These are phyloP conservation scores for Cutaneotrichosporon sp. DNA, from an alignment of 1,284 basidiomycete species.

Conservation along the genomic window DNA sequence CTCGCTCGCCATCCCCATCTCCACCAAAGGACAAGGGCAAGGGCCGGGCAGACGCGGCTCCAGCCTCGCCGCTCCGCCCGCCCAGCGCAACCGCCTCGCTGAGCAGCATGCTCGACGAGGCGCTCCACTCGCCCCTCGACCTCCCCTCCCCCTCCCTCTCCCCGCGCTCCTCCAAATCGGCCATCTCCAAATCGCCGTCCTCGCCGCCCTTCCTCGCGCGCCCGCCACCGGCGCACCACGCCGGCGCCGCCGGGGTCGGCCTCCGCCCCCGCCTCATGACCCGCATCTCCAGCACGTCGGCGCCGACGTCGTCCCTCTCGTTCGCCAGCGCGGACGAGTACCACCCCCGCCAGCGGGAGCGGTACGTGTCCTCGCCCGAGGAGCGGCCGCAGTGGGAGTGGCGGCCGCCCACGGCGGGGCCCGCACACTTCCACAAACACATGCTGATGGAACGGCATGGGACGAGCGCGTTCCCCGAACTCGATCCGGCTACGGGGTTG, in stretches of 20 bases:
- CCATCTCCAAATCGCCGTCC: background rate
- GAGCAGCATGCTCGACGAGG: constrained; percentile 31
- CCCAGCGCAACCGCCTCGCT: constrained; percentile 11
- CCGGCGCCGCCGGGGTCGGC: background rate
- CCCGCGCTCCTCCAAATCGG: constrained; percentile 3
- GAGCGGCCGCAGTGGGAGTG: constrained; percentile 5
- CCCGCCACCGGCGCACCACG: constrained; percentile 9
- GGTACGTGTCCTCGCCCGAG: constrained; percentile 9
- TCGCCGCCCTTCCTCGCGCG: constrained; percentile 1
- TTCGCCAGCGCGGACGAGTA: constrained; percentile 28
- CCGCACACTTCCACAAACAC: constrained; percentile 2
- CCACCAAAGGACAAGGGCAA: constrained; percentile 25
- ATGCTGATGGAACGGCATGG: constrained; percentile 10
- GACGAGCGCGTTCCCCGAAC: constrained; percentile 40
- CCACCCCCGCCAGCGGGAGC: constrained; percentile 11
- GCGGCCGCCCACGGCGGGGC: background rate
- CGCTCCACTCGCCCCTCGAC: constrained; percentile 35
- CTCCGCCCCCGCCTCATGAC: constrained; percentile 39
- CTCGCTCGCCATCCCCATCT: background rate
- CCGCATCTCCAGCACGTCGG: constrained; percentile 38
- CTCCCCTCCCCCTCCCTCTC: constrained; percentile 13
- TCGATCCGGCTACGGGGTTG: constrained; percentile 46
- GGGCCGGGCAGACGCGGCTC: constrained; percentile 21
- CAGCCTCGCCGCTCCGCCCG: constrained; percentile 6
- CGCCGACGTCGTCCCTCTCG: constrained; percentile 38